These are phyloP conservation scores for Arachis hypogaea DNA, from an alignment of 306 rosid genomes.

Conservation along the genomic window DNA sequence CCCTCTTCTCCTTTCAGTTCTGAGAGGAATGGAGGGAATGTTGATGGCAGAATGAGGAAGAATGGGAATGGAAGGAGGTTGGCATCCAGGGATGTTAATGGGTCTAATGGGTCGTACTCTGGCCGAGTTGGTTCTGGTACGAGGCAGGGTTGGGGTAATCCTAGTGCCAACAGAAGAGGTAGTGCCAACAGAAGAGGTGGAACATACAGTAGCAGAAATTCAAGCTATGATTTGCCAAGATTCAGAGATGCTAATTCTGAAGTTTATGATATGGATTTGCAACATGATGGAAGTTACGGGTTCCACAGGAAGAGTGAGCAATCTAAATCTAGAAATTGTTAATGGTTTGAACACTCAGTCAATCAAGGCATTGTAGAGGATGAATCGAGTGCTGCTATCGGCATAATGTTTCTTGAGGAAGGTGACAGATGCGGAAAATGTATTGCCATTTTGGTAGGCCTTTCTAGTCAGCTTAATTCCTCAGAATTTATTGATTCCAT, in stretches of 20 bases:
- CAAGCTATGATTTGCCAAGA: constrained; percentile 41
- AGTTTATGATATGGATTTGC: constrained; percentile 76
- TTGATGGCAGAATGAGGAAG: constrained; percentile 46
- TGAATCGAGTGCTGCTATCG: constrained; percentile 21
- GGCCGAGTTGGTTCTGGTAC: constrained; percentile 48
- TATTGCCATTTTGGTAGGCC: constrained; percentile 6
- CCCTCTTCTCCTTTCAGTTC: constrained; percentile 36
- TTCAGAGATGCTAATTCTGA: constrained; percentile 48
- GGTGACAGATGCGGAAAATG: constrained; percentile 9
- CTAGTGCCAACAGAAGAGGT: constrained; percentile 16
- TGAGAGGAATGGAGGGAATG: constrained; percentile 31
- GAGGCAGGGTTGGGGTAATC: constrained; percentile 44
- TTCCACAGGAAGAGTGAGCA: constrained; percentile 45
- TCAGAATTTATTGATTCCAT: not conserved
- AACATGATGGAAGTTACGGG: constrained; percentile 70
- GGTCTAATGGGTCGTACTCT: constrained; percentile 44
- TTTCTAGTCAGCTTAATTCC: constrained; percentile 4
- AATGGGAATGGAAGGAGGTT: constrained; percentile 44
- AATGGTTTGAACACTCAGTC: constrained; percentile 1
- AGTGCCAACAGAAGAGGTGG: constrained; percentile 33
- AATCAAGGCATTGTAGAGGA: constrained; percentile 15
- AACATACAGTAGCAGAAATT: constrained; percentile 27
- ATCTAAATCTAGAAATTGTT: constrained; percentile 27
- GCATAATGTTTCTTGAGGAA: constrained; percentile 26
- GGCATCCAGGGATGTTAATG: constrained; percentile 38